phyloP scores from a whole-genome alignment of 768 basidiomycete genomes.

The Boletus vinaceobasis region DNA sequence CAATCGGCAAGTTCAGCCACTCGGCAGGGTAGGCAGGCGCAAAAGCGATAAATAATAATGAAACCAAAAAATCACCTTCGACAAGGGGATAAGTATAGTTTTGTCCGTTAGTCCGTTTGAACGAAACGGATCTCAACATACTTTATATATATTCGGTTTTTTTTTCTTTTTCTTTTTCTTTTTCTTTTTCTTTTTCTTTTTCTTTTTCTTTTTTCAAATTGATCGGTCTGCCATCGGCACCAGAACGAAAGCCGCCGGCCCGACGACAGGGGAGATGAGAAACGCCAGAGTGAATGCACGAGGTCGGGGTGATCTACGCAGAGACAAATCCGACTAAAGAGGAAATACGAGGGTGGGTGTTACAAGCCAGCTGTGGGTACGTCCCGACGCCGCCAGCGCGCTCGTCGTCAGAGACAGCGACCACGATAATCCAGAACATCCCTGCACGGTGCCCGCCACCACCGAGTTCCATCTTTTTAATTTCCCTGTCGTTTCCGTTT shows the following conservation, averaged over 20 bases:
- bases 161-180: slow-evolving; percentile 9
- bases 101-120: not conserved
- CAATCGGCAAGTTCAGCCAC: not conserved
- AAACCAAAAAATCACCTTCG: not conserved
- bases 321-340: slow-evolving; percentile 17
- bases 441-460: not conserved
- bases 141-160: slow-evolving; percentile 5
- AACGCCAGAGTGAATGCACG: slow-evolving; percentile 15
- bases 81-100: too few relatives aligned
- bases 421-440: not conserved
- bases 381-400: slow-evolving; percentile 1
- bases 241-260: slow-evolving; percentile 34
- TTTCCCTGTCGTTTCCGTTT: slow-evolving; percentile 18
- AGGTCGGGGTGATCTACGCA: slow-evolving; percentile 24
- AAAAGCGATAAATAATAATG: too few relatives aligned
- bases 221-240: slow-evolving; percentile 25
- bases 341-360: slow-evolving; percentile 3
- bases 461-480: slow-evolving; percentile 9
- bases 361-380: not conserved
- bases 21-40: not conserved
- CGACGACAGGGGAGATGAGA: slow-evolving; percentile 21
- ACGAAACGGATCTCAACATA: not conserved
- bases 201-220: slow-evolving; percentile 6
- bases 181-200: slow-evolving; percentile 7
- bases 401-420: slow-evolving; percentile 13